Evolutionary conservation across 1,284 basidiomycete genomes (phyloP), one percentile per base, ranked within the genome.

Genomic region (Abortiporus biennis): DNA sequence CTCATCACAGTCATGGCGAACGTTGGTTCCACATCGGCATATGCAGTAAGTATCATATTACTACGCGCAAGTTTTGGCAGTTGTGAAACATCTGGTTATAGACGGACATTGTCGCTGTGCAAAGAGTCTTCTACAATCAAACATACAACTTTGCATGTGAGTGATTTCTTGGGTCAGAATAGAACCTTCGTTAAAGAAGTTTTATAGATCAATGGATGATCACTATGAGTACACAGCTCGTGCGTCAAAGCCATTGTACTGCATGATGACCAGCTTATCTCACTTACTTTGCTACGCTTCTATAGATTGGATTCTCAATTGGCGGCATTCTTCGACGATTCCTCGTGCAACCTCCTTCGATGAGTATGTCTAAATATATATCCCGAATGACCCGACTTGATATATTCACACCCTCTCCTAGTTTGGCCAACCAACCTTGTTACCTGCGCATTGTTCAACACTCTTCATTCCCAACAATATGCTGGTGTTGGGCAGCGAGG

Each of bases 391-490:
- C 30, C 15, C 23, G n/a, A n/a, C 6, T 8, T 27, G 19, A 17
- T 19, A 21, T 38, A 8, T 19, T 16, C 6, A 38, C 33, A 16
- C 35, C 32, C 46, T 12, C 24, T 22, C n/a, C 16, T 30, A 78
- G 75, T 95, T 53, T 95, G 92, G 92, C 92, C 92, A 0, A 62
- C 70, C 13, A 86, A 87, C 50, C 71, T 95, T 21, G 86, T 92
- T 16, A 75, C 72, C n/a, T 84, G 87, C 43, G 87, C 90, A 0
- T 77, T 90, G 27, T 83, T 94, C 66, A 84, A 83, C 62, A 84
- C 81, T 2, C 62, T 84, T 6, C 80, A 84, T 53, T 64, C 73
- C 0, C 73, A 76, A 49, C 57, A 61, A 23, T 83, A 81, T 51
- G 65, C 78, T 30, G 80, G 81, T 54, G 66, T 76, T 15, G 78